Percentiles rank a stretch among this genome's conserved stretches.
Conservation (phyloP, 2,329 filamentous ascomycete species). For the Biscogniauxia mediterranea region DNA sequence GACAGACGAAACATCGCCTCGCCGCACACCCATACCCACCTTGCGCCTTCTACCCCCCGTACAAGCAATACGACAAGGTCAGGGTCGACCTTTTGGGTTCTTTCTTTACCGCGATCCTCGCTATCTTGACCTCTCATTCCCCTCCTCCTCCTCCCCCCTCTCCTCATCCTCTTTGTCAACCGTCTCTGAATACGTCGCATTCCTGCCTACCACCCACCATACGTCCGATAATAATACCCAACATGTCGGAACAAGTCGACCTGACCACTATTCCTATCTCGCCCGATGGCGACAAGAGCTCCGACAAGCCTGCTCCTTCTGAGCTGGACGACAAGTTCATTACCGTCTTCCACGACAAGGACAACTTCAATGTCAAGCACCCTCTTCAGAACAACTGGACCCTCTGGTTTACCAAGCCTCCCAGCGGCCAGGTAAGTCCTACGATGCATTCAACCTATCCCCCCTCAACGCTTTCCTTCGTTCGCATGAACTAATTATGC, state of each 20-base stretch:
- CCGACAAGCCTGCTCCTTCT: slow-evolving; percentile 40
- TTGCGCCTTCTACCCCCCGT: not conserved
- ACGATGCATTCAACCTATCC: not conserved
- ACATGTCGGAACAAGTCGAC: slow-evolving; percentile 59
- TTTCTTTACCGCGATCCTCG: too few relatives aligned
- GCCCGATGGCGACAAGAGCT: slow-evolving; percentile 58
- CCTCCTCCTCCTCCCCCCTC: too few relatives aligned
- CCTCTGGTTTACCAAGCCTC: slow-evolving; percentile 98
- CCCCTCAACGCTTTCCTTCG: not conserved
- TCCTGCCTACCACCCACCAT: slow-evolving; percentile 1
- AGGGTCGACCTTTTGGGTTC: too few relatives aligned
- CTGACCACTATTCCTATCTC: slow-evolving; percentile 67
- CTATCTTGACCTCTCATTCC: too few relatives aligned
- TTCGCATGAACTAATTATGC: slow-evolving; percentile 13
- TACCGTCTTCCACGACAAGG: slow-evolving; percentile 96
- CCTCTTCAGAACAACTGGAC: slow-evolving; percentile 98
- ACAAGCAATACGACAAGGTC: too few relatives aligned
- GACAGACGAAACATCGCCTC: not conserved
- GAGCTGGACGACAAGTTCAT: slow-evolving; percentile 61
- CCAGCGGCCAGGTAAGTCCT: slow-evolving; percentile 78
- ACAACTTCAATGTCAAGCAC: slow-evolving; percentile 99
- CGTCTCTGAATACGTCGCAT: too few relatives aligned
- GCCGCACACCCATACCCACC: not conserved
- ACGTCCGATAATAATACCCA: slow-evolving; percentile 16
- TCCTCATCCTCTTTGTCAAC: too few relatives aligned